Percentiles rank a stretch among this genome's conserved stretches.
These are phyloP conservation scores for Lactarius evosmus DNA, from an alignment of 768 basidiomycete genomes.

Conservation along the genomic window DNA sequence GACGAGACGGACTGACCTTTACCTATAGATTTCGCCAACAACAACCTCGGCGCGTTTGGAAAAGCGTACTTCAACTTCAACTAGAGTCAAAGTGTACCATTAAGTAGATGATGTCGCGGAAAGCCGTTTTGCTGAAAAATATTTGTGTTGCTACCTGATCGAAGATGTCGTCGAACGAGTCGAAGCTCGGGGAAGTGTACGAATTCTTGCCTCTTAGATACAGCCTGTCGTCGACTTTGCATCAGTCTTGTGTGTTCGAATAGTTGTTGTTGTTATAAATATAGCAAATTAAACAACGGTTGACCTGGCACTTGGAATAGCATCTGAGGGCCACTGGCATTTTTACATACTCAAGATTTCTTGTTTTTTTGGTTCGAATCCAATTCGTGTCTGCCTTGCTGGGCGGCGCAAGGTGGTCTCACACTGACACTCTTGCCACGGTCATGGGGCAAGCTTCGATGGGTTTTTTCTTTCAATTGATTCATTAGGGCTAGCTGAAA, in stretches of 20 bases:
- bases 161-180: neutral
- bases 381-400: conserved; percentile 35
- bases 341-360: conserved; percentile 35
- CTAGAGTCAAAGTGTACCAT: conserved; percentile 51
- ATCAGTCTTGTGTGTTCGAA: neutral
- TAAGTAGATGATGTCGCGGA: conserved; percentile 24
- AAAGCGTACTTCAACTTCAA: conserved; percentile 73
- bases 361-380: conserved; percentile 44
- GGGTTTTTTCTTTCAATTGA: too few species aligned
- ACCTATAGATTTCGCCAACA: conserved; percentile 55
- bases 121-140: neutral
- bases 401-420: conserved; percentile 53
- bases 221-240: neutral
- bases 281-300: neutral
- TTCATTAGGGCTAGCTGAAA: too few species aligned
- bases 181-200: neutral
- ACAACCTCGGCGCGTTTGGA: conserved; percentile 61
- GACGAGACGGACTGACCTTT: conserved; percentile 29
- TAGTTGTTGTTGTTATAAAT: neutral
- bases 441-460: too few species aligned
- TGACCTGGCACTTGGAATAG: neutral
- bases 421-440: too few species aligned
- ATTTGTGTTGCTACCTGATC: neutral
- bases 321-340: conserved; percentile 31
- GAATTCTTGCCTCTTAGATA: neutral